Percentiles rank a stretch among this genome's conserved stretches.
These are phyloP conservation scores for Phytophthora litchii DNA, from an alignment of 352 stramenopile species.

Conservation along the genomic window DNA sequence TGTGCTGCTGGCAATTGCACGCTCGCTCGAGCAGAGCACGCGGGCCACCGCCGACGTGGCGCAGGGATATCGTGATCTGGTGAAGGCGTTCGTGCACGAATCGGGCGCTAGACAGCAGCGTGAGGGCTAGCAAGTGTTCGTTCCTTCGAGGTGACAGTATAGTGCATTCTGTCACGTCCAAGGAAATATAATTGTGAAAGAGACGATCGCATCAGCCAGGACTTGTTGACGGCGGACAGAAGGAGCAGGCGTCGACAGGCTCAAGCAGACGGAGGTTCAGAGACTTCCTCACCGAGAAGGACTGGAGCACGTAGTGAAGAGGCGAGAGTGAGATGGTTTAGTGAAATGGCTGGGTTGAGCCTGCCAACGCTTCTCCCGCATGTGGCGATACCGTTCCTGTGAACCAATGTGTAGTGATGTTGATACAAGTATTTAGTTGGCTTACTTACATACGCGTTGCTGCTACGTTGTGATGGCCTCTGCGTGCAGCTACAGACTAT, in stretches of 20 bases:
- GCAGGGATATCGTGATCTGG: constrained; percentile 46
- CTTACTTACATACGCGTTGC: constrained; percentile 29
- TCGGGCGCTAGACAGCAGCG: constrained; percentile 9
- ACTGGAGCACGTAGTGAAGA: constrained; percentile 13
- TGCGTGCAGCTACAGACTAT: constrained; percentile 19
- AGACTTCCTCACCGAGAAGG: constrained; percentile 8
- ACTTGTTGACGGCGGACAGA: background rate
- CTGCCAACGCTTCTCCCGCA: constrained; percentile 16
- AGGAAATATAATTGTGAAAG: constrained; percentile 16
- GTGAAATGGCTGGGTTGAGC: constrained; percentile 1
- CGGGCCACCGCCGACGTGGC: constrained; percentile 50
- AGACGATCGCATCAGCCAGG: background rate
- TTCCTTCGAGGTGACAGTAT: background rate
- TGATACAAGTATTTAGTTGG: constrained; percentile 26
- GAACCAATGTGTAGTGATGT: background rate
- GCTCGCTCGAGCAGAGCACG: constrained; percentile 52
- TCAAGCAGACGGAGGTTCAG: constrained; percentile 7
- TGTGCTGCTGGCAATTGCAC: constrained; percentile 43
- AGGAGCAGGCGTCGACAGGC: constrained; percentile 1
- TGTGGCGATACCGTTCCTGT: background rate
- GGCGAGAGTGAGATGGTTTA: too few relatives aligned
- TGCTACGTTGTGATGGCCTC: constrained; percentile 12
- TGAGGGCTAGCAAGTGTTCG: constrained; percentile 10
- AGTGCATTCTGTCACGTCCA: too few relatives aligned
- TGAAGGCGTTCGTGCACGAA: constrained; percentile 36